phyloP scores from a whole-genome alignment of 2,329 filamentous ascomycete species.

The Aspergillus quadricinctus region DNA sequence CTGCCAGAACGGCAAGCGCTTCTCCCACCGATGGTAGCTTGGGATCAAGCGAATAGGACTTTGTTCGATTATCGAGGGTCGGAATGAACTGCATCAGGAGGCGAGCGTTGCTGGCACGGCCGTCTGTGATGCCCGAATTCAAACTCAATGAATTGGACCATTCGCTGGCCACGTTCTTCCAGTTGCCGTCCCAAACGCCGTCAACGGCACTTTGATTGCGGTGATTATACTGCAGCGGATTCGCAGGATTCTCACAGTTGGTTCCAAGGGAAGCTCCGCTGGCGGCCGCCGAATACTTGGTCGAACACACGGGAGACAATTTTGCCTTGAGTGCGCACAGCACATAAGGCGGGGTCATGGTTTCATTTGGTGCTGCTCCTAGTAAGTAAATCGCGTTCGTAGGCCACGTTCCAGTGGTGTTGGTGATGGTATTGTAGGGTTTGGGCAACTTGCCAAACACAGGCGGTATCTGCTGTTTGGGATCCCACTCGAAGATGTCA shows the following conservation, averaged over 20 bases:
- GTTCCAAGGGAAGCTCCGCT: slow-evolving; percentile 57
- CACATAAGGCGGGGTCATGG: slow-evolving; percentile 50
- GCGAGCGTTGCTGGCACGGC: slow-evolving; percentile 56
- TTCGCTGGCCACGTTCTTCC: slow-evolving; percentile 51
- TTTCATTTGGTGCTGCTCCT: slow-evolving; percentile 42
- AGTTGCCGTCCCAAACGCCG: slow-evolving; percentile 44
- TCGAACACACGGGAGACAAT: slow-evolving; percentile 63
- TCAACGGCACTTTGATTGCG: slow-evolving; percentile 34
- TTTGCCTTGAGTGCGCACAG: slow-evolving; percentile 65
- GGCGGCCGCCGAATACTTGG: slow-evolving; percentile 50
- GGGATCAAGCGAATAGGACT: slow-evolving; percentile 41
- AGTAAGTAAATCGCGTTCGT: slow-evolving; percentile 63
- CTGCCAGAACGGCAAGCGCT: slow-evolving; percentile 65
- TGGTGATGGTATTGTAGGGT: slow-evolving; percentile 63
- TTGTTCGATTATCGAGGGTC: slow-evolving; percentile 22
- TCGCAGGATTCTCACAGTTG: slow-evolving; percentile 56
- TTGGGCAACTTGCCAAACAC: slow-evolving; percentile 54
- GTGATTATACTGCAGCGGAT: slow-evolving; percentile 53
- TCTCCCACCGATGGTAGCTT: slow-evolving; percentile 66
- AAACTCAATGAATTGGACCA: slow-evolving; percentile 56
- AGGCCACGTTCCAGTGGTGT: slow-evolving; percentile 43
- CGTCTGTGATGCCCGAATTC: slow-evolving; percentile 51
- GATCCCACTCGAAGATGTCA: slow-evolving; percentile 65
- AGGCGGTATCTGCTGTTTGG: slow-evolving; percentile 48
- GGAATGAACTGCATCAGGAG: slow-evolving; percentile 56